Percentiles rank a stretch among this genome's conserved stretches.
These are phyloP conservation scores for Ilyonectria destructans DNA, from an alignment of 2,329 filamentous ascomycete genomes.

Conservation along the genomic window DNA sequence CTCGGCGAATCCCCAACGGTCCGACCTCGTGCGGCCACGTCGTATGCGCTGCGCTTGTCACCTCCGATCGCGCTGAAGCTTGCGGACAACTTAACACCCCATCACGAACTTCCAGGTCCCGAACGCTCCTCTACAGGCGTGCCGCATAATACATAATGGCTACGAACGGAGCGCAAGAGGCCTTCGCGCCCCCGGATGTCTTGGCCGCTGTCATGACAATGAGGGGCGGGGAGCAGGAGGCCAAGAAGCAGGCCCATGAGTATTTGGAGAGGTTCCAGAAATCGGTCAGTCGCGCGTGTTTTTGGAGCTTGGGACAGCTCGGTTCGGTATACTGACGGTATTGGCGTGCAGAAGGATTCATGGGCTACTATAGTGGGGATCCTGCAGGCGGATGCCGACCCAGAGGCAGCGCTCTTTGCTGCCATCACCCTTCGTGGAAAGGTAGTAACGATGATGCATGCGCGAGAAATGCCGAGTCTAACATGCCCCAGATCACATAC, in stretches of 20 bases:
- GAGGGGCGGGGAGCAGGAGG: slow-evolving; percentile 85
- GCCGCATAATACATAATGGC: slow-evolving; percentile 70
- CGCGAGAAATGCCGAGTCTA: not conserved
- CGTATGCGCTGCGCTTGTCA: slow-evolving; percentile 47
- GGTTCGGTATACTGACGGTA: slow-evolving; percentile 32
- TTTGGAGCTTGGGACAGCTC: not conserved
- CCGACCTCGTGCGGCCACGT: slow-evolving; percentile 36
- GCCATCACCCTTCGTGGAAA: slow-evolving; percentile 98
- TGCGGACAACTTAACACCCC: slow-evolving; percentile 27
- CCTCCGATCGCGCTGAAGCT: slow-evolving; percentile 43
- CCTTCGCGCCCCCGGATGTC: slow-evolving; percentile 83
- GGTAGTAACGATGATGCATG: slow-evolving; percentile 65
- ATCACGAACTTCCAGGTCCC: slow-evolving; percentile 18
- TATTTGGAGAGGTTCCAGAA: slow-evolving; percentile 98
- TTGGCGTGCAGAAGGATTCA: slow-evolving; percentile 81
- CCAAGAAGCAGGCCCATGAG: slow-evolving; percentile 92
- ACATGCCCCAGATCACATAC: slow-evolving; percentile 84
- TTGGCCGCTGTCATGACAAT: slow-evolving; percentile 92
- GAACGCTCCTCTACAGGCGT: slow-evolving; percentile 28
- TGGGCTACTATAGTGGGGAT: slow-evolving; percentile 93
- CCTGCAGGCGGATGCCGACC: slow-evolving; percentile 84
- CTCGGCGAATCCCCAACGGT: slow-evolving; percentile 25
- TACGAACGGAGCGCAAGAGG: slow-evolving; percentile 75
- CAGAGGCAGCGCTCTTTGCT: slow-evolving; percentile 93
- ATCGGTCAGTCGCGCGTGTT: slow-evolving; percentile 74